Evolutionary conservation across 202 grass and related monocot genomes (phyloP), one percentile per base, ranked within the genome.

Genomic region (Panicum virgatum): DNA sequence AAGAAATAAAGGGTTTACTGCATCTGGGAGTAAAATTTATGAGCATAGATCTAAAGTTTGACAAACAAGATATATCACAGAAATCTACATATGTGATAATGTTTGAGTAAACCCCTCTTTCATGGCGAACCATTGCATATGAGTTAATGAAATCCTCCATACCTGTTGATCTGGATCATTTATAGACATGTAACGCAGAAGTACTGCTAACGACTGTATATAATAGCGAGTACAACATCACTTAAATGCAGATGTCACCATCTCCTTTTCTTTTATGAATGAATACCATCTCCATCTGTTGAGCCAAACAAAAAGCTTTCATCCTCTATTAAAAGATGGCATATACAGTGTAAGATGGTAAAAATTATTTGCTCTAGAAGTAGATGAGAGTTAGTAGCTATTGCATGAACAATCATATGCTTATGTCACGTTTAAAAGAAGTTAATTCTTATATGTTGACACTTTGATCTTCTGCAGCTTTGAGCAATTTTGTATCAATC

Each of bases 401-500:
- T 25, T 71, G 38, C 39, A 77, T 77, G 66, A 40, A 40, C 15
- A 78, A 77, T 14, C 25, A 77, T 86, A 1, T 78, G 19, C 39
- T 66, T 68, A 36, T 83, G 20, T 38, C 34, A 82, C 51, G 14
- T 70, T 48, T 75, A 19, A 52, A 72, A 79, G 44, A 48, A 74
- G 67, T 27, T 59, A 67, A 30, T 23, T 86, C 39, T 89, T 39
- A 54, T 38, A 51, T 62, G 34, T 34, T 84, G 12, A 78, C 72
- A 79, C 80, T 78, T 97, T 83, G 43, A 77, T 84, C 23, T 74
- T 86, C 54, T 92, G 87, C 90, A 95, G 96, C 85, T 97, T 97
- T 81, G 94, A 97, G 87, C 94, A 97, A 83, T 97, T 97, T 87
- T 97, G 94, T 80, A 97, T 97, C 81, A 97, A 97, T 78, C 76